Base-by-base conservation (phyloP, 768 basidiomycete genomes). In the Roridomyces roridus region DNA sequence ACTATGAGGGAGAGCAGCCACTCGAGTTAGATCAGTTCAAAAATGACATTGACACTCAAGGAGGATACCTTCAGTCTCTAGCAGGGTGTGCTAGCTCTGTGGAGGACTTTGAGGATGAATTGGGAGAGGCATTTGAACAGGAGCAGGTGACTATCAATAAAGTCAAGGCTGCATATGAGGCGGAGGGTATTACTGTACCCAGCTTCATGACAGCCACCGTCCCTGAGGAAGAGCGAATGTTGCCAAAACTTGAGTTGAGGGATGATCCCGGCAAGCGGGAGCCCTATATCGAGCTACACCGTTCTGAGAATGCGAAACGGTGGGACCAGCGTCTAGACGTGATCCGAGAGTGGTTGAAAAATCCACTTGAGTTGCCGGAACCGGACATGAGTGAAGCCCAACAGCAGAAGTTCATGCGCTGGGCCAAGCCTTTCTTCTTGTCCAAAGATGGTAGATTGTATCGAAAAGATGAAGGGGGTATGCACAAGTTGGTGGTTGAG, bases 401-500 rank as follows among this genome's bases (percentile, higher is more conserved):
- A 25, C 39, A 42, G 15, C 4, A 8, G 12, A 24, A 12, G 2
- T 66, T 66, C 26, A 21, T 54, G 0, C 2, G 21, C 11, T 51
- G 28, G 15, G 25, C 57, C 35, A 40, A 37, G 37, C 15, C 55
- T 18, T 70, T 67, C 53, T 62, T 70, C 45, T 9, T 61, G 3
- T 55, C 51, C 23, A 47, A 67, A 20, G 60, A 66, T 0, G 63
- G 46, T 0, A n/a, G 36, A 8, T 12, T 69, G 14, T 70, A 63
- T 20, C 23, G 52, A 25, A 51, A 54, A 23, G 46, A 36, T 0
- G 24, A 7, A 6, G 41, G 57, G 2, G 31, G 41, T 2, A 44
- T 23, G 17, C 65, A 69, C 24, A 62, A 64, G 36, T 24, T 72
- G 14, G 62, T 71, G 6, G 51, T 72, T 2, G 52, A 60, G 1